phyloP scores from a whole-genome alignment of 331 rosid species.

The Ulmus americana region DNA sequence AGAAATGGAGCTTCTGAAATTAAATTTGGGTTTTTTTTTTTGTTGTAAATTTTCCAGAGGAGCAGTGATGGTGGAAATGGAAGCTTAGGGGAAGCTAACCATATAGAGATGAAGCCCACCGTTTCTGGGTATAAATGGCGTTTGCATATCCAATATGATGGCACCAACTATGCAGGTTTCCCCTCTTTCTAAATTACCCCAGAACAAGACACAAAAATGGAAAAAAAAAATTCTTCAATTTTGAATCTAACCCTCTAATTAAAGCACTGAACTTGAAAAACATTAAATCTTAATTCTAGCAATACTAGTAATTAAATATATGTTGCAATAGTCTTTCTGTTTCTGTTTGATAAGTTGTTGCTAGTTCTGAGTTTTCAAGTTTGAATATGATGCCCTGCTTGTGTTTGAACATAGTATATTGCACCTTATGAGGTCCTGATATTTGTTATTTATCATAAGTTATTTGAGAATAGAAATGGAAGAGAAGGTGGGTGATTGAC shows the following conservation, averaged over 20 bases:
- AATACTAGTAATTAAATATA: no score
- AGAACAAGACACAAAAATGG: no score
- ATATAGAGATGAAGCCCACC: slow-evolving; percentile 21
- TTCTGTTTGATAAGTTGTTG: no score
- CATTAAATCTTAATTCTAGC: no score
- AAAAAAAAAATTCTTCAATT: no score
- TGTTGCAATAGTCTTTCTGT: no score
- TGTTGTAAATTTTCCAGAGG: slow-evolving; percentile 27
- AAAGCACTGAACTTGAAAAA: no score
- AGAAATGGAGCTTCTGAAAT: neutral
- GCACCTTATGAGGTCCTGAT: neutral
- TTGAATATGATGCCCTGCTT: no score
- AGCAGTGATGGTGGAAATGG: slow-evolving; percentile 23
- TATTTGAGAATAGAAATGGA: neutral
- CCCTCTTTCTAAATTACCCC: neutral
- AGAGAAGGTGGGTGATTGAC: neutral
- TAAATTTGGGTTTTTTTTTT: neutral
- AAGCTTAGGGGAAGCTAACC: slow-evolving; percentile 19
- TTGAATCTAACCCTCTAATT: no score
- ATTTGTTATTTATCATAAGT: neutral
- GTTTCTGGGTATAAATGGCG: slow-evolving; percentile 70
- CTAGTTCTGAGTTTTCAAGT: no score
- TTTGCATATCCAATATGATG: slow-evolving; percentile 77
- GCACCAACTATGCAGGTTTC: slow-evolving; percentile 70
- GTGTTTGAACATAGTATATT: no score